Evolutionary conservation across 1,284 basidiomycete genomes (phyloP).

Genomic region (Pholiota adiposa): DNA sequence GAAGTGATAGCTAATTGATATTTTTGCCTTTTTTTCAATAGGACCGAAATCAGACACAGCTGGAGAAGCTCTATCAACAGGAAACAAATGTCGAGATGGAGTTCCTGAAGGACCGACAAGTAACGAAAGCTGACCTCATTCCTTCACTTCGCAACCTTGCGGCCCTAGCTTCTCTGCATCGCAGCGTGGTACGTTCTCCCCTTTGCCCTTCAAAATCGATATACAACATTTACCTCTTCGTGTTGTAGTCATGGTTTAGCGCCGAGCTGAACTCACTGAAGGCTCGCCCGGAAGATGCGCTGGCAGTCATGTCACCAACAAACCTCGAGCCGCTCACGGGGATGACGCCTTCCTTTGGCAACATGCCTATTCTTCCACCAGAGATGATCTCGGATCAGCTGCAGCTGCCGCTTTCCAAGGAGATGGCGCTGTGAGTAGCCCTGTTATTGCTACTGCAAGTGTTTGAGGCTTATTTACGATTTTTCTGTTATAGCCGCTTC

Average conservation of each 20-base stretch:
- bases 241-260: conserved; percentile 78
- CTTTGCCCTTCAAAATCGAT: background rate
- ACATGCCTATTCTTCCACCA: conserved; percentile 44
- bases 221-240: background rate
- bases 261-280: conserved; percentile 70
- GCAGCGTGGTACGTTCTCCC: conserved; percentile 74
- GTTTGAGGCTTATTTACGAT: conserved; percentile 16
- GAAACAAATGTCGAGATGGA: conserved; percentile 80
- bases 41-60: conserved; percentile 45
- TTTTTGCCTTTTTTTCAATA: conserved; percentile 27
- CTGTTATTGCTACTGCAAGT: background rate
- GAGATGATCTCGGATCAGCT: conserved; percentile 51
- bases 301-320: conserved; percentile 54
- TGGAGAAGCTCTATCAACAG: conserved; percentile 66
- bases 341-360: conserved; percentile 53
- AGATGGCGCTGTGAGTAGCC: conserved; percentile 87
- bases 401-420: conserved; percentile 78
- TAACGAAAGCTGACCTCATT: conserved; percentile 76
- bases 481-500: conserved; percentile 67
- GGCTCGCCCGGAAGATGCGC: conserved; percentile 57
- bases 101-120: conserved; percentile 54
- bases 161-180: conserved; percentile 81
- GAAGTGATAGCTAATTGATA: too few relatives aligned
- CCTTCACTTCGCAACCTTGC: conserved; percentile 77
- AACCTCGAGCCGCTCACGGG: conserved; percentile 54